These are phyloP conservation scores for Plasmodiophora brassicae DNA, from an alignment of 208 protist species.

Conservation along the genomic window DNA sequence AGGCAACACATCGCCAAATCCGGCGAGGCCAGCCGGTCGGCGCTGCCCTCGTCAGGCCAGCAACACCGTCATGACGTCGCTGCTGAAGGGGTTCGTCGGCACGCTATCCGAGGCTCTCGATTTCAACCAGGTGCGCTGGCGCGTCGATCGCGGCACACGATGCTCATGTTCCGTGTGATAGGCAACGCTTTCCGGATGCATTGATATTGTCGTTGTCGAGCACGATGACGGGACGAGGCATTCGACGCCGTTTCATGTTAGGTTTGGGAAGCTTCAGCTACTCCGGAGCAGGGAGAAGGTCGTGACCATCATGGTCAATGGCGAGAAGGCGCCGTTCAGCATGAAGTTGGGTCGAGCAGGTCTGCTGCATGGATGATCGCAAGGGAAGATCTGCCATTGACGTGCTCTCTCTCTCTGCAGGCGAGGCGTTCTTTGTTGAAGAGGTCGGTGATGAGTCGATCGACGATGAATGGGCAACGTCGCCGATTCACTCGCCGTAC, in stretches of 20 bases:
- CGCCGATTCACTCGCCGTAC: background rate
- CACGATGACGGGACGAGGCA: constrained; percentile 84
- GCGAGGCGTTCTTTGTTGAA: background rate
- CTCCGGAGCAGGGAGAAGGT: constrained; percentile 77
- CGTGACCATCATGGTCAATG: constrained; percentile 86
- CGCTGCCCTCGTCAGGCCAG: too few species aligned
- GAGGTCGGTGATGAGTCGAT: background rate
- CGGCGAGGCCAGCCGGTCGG: too few species aligned
- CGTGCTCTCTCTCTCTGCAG: background rate
- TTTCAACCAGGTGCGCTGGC: constrained; percentile 34
- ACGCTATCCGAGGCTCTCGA: constrained; percentile 1
- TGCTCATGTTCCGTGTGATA: background rate
- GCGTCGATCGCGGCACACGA: background rate
- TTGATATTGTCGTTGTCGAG: constrained; percentile 91
- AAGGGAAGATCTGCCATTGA: background rate
- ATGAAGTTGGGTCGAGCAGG: constrained; percentile 81
- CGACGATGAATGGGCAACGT: background rate
- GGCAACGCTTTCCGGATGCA: constrained; percentile 77
- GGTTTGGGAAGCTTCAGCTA: constrained; percentile 87
- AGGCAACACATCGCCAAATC: too few species aligned
- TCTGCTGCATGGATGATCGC: background rate
- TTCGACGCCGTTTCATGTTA: constrained; percentile 90
- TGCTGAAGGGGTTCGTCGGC: constrained; percentile 22
- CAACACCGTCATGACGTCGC: too few species aligned
- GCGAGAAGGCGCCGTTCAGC: constrained; percentile 66